Evolutionary conservation across 2,329 filamentous ascomycete genomes (phyloP), one percentile per base, ranked within the genome.

Genomic region (Colletotrichum melonis): DNA sequence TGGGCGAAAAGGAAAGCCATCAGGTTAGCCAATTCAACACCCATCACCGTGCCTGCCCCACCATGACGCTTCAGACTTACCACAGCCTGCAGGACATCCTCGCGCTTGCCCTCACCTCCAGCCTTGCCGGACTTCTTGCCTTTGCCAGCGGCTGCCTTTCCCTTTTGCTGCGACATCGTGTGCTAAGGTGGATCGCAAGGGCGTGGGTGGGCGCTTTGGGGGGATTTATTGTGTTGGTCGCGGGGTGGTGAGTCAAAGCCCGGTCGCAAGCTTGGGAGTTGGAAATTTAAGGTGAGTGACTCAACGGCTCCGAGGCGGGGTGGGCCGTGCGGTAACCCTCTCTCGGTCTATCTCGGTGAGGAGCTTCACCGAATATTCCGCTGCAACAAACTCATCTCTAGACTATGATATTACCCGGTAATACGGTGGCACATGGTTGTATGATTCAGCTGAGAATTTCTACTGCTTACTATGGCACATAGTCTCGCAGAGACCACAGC

Each of bases 21-120:
- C 49, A 26, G 38, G 68, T 73, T 42, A 73, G 70, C 59, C n/a
- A 65, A 11, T 38, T 64, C 56, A 60, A 63, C 32, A 63, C 62
- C 56, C 68, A 58, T 72, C 57, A 66, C 56, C 46, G 42, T 52
- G 54, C 24, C 66, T 79, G 78, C 77, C 79, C 79, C 78, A 79
- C 77, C 75, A 79, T 77, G 57, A 62, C 69, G 66, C 62, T 63
- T 52, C 30, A 62, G 35, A 86, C 87, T 75, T 81, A 88, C 87
- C 75, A 89, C 88, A 35, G 88, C 88, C 81, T 91, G 89, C 68
- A 91, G 83, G 74, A 88, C 86, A 80, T 91, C 88, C 76, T 91
- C 89, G 77, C 86, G 84, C 80, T 90, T 90, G 79, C 81, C 83
- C 78, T 91, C 89, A 59, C 87, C 82, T 76, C 85, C 84, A 66